Evolutionary conservation across 306 rosid genomes (phyloP).

Genomic region (Lathyrus tuberosus): DNA sequence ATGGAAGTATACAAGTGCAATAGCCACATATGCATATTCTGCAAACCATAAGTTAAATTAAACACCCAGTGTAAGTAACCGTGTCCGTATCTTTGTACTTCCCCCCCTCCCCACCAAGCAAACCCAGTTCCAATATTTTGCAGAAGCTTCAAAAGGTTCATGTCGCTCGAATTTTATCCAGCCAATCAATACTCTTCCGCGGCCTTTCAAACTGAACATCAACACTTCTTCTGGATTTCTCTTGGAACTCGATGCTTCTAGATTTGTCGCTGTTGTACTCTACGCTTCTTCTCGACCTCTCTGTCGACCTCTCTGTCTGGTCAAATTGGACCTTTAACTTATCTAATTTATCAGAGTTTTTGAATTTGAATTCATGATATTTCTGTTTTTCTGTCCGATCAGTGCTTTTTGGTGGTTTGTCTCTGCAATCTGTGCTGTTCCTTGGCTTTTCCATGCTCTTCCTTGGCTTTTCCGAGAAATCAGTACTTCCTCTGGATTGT

Average conservation of each 20-base stretch:
- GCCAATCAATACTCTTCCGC: slow-evolving; percentile 84
- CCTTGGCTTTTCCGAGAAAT: slow-evolving; percentile 36
- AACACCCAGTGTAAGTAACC: slow-evolving; percentile 43
- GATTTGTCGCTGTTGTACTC: slow-evolving; percentile 73
- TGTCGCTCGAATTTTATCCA: slow-evolving; percentile 74
- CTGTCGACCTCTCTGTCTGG: slow-evolving; percentile 72
- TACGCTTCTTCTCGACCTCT: slow-evolving; percentile 76
- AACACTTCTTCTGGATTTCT: slow-evolving; percentile 71
- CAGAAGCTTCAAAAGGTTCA: slow-evolving; percentile 45
- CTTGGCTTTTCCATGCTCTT: slow-evolving; percentile 61
- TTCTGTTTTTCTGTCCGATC: slow-evolving; percentile 67
- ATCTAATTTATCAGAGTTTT: slow-evolving; percentile 59
- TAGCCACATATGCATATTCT: slow-evolving; percentile 45
- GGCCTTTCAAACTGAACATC: slow-evolving; percentile 81
- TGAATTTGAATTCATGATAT: slow-evolving; percentile 60
- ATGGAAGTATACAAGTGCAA: slow-evolving; percentile 40
- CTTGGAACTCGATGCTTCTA: slow-evolving; percentile 69
- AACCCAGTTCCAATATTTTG: slow-evolving; percentile 39
- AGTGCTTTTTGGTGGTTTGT: slow-evolving; percentile 71
- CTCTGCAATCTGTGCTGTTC: slow-evolving; percentile 77
- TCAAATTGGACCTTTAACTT: slow-evolving; percentile 62
- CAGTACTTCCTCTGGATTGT: slow-evolving; percentile 61
- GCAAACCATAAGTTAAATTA: slow-evolving; percentile 66
- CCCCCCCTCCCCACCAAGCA: slow-evolving; percentile 46
- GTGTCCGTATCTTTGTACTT: slow-evolving; percentile 48